These are phyloP conservation scores for Elaeis oleifera DNA, from an alignment of 202 grass and related monocot genomes.

Conservation along the genomic window DNA sequence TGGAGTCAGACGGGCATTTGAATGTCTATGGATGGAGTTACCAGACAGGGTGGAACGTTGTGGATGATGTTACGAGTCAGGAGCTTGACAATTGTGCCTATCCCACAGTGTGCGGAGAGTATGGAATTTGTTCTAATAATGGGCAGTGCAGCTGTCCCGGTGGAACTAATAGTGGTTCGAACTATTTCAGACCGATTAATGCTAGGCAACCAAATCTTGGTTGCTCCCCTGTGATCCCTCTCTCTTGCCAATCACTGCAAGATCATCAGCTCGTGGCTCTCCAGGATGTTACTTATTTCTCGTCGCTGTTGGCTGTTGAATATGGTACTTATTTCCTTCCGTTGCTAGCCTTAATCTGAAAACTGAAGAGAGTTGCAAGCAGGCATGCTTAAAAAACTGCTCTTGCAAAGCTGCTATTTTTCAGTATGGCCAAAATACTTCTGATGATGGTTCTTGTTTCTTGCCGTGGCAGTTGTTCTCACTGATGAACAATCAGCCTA, in stretches of 20 bases:
- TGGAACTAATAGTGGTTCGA: slow-evolving; percentile 1
- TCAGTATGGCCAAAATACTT: slow-evolving; percentile 24
- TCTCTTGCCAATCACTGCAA: slow-evolving; percentile 51
- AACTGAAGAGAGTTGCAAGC: slow-evolving; percentile 57
- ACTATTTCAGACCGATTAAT: slow-evolving; percentile 40
- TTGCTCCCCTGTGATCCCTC: slow-evolving; percentile 37
- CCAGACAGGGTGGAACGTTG: slow-evolving; percentile 19
- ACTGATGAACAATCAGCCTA: slow-evolving; percentile 43
- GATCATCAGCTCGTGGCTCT: slow-evolving; percentile 50
- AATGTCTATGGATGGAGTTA: slow-evolving; percentile 45
- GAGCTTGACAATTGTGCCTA: slow-evolving; percentile 41
- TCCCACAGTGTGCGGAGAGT: slow-evolving; percentile 59
- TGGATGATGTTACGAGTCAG: slow-evolving; percentile 40
- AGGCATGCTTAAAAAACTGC: slow-evolving; percentile 56
- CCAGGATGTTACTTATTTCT: slow-evolving; percentile 55
- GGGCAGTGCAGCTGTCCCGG: slow-evolving; percentile 64
- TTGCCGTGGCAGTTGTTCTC: slow-evolving; percentile 50
- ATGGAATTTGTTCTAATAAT: slow-evolving; percentile 52
- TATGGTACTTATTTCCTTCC: slow-evolving; percentile 15
- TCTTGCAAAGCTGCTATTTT: slow-evolving; percentile 72
- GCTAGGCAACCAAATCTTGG: slow-evolving; percentile 33
- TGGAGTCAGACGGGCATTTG: slow-evolving; percentile 66
- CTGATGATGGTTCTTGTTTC: slow-evolving; percentile 45
- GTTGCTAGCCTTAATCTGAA: slow-evolving; percentile 3
- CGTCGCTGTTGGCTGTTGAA: not conserved